Base-by-base conservation (phyloP, 1,284 basidiomycete species). In the Cryptococcus neoformans region DNA sequence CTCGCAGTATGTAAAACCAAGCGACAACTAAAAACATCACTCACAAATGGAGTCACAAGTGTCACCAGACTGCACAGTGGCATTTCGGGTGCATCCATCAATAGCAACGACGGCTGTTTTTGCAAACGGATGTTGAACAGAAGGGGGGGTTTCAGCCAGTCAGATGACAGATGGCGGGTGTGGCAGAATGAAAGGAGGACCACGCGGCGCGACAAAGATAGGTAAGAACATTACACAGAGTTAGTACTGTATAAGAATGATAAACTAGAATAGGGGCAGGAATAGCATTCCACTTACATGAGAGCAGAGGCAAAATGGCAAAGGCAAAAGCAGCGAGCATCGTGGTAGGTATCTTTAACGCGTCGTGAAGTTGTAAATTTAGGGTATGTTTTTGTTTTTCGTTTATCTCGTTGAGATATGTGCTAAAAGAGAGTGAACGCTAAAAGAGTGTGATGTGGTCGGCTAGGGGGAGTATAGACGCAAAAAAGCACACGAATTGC, bases 1-100 rank as follows among this genome's bases (percentile, higher is more conserved):
- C 38, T 7, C 37, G n/a, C 28, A 14, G 28, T 28, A 28, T 28
- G 28, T 28, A 28, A 28, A 28, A 28, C 28, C 4, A 12, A 42
- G 36, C 17, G 37, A 16, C 11, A 4, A 28, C 28, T 11, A 46
- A 7, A 45, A 34, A 21, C 28, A 6, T 6, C 2, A 74, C 77
- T 67, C 54, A 77, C 76, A 78, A 67, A 79, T 76, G 12, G 58
- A 62, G 62, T 79, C 77, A 59, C 78, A 79, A 42, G 76, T 77
- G 65, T 79, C 76, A 34, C 74, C 74, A 11, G 58, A 59, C 7
- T 57, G 57, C 39, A 79, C 71, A 47, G 68, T 74, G 51, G 76
- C 76, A 49, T 65, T 69, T 45, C 78, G 68, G 9, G 75, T 73
- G 58, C 78, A 79, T 46, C 65, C 68, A 58, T 74, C 68, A 60